Percentiles rank a stretch among this genome's conserved stretches.
phyloP scores from a whole-genome alignment of 148 eudicot species.

The Rhododendron ferrugineum region DNA sequence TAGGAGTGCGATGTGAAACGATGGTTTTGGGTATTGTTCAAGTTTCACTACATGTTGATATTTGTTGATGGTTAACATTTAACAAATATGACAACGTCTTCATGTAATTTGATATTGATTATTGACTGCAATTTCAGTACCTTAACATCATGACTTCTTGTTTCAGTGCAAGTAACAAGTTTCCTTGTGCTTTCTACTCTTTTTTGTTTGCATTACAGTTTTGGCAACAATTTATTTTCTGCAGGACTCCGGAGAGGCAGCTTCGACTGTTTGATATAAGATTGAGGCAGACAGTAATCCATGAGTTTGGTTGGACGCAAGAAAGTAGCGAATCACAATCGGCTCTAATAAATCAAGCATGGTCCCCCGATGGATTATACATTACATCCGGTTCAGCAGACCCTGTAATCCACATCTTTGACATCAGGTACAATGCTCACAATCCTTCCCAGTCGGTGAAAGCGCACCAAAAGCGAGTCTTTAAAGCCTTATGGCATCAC shows the following conservation, averaged over 20 bases:
- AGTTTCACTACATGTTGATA: background rate
- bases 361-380: conserved; percentile 98
- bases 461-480: conserved; percentile 89
- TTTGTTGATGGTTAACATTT: background rate
- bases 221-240: conserved; percentile 9
- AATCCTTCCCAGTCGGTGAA: conserved; percentile 80
- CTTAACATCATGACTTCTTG: background rate
- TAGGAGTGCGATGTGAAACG: background rate
- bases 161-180: background rate
- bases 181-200: background rate
- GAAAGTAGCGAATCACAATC: conserved; percentile 96
- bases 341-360: conserved; percentile 88
- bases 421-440: conserved; percentile 67
- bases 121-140: background rate
- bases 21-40: background rate
- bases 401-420: conserved; percentile 81
- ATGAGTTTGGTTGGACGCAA: conserved; percentile 93
- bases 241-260: conserved; percentile 82
- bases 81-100: background rate
- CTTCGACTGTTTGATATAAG: conserved; percentile 79
- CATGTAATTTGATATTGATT: background rate
- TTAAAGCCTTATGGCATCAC: conserved; percentile 89
- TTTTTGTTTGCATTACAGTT: background rate
- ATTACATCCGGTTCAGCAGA: conserved; percentile 90
- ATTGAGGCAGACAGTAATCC: conserved; percentile 67